Conservation (phyloP, 192 early-diverging fungal genomes). For the Backusella morwellensis region DNA sequence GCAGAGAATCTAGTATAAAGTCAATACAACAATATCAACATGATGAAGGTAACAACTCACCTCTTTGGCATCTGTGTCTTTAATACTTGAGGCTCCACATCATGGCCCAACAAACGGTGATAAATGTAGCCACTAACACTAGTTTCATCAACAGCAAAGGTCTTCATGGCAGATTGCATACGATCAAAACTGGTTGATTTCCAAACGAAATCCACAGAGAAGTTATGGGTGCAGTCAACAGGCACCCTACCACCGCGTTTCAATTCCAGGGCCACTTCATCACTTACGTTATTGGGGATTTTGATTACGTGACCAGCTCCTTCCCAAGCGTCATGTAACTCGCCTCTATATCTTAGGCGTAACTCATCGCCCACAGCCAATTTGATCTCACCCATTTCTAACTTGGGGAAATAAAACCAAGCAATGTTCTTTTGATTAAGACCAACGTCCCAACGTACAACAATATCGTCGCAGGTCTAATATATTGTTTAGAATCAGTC, state of each 20-base stretch:
- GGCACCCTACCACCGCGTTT: conserved; percentile 66
- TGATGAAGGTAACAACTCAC: conserved; percentile 6
- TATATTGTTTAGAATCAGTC: neutral
- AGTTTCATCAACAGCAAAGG: conserved; percentile 93
- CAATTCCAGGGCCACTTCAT: conserved; percentile 96
- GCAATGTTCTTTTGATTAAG: conserved; percentile 90
- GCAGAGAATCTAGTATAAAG: conserved; percentile 64
- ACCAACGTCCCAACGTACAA: conserved; percentile 97
- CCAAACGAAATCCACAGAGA: conserved; percentile 98
- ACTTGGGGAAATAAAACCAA: conserved; percentile 90
- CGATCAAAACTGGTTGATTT: conserved; percentile 96
- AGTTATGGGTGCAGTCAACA: conserved; percentile 81
- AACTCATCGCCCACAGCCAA: conserved; percentile 96
- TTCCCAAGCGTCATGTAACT: conserved; percentile 84
- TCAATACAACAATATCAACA: neutral
- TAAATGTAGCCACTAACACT: conserved; percentile 95
- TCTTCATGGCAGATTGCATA: conserved; percentile 96
- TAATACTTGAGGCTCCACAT: conserved; percentile 85
- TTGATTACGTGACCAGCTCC: conserved; percentile 91
- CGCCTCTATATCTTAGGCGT: conserved; percentile 82
- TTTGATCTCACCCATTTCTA: conserved; percentile 87
- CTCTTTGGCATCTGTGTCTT: conserved; percentile 80
- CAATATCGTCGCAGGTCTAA: conserved; percentile 90
- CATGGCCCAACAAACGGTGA: conserved; percentile 92
- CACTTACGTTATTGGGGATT: conserved; percentile 89